Percentiles rank a stretch among this genome's conserved stretches.
Evolutionary conservation across 176 grass and related monocot genomes (phyloP).

Genomic region (Carex cristatella): DNA sequence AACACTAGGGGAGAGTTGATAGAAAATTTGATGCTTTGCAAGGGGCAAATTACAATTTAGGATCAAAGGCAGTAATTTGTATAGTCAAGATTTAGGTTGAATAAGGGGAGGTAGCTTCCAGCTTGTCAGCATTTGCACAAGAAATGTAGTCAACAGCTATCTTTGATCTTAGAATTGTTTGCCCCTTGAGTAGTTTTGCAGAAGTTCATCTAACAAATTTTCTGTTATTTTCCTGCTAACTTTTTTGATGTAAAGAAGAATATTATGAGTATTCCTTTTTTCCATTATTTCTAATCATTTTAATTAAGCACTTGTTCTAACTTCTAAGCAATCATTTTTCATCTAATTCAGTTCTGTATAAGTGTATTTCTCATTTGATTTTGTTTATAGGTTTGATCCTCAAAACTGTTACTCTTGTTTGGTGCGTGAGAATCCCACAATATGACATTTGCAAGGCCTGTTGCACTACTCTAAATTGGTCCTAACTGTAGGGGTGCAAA

Average conservation of each 20-base stretch:
- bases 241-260: background rate
- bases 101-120: background rate
- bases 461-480: too few species aligned
- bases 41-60: constrained; percentile 15
- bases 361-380: background rate
- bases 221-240: background rate
- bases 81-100: background rate
- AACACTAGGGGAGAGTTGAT: constrained; percentile 52
- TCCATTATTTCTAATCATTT: background rate
- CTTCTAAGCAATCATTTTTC: background rate
- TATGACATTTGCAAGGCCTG: background rate
- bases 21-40: constrained; percentile 49
- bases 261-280: background rate
- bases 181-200: background rate
- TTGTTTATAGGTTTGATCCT: background rate
- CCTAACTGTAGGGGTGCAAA: too few species aligned
- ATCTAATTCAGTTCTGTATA: background rate
- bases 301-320: background rate
- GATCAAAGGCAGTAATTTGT: background rate
- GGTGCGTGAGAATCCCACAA: background rate
- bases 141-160: background rate
- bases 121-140: background rate
- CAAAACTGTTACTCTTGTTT: background rate
- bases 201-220: background rate
- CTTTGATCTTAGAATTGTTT: background rate